phyloP scores from a whole-genome alignment of 768 basidiomycete species.

The Trametes cubensis region DNA sequence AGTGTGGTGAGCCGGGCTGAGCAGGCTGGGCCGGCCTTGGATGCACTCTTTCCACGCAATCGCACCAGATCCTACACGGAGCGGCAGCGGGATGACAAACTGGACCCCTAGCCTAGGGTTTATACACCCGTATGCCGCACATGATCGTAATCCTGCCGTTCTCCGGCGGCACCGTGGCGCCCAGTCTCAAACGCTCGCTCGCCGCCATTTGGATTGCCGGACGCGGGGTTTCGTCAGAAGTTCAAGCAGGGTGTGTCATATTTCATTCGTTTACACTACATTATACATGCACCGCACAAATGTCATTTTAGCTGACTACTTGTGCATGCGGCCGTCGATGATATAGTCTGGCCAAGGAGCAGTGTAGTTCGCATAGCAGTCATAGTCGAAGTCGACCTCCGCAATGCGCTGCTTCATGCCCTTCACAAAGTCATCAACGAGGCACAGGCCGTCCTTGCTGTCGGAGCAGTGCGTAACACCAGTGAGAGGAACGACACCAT shows the following conservation, averaged over 20 bases:
- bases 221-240: background rate
- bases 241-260: background rate
- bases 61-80: background rate
- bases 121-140: constrained; percentile 2
- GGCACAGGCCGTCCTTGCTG: constrained; percentile 47
- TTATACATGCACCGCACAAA: background rate
- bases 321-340: constrained; percentile 20
- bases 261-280: background rate
- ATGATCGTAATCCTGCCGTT: constrained; percentile 10
- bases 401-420: constrained; percentile 42
- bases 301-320: background rate
- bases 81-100: constrained; percentile 28
- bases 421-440: constrained; percentile 41
- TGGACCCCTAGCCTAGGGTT: constrained; percentile 26
- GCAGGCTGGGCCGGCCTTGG: constrained; percentile 9
- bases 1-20: constrained; percentile 13
- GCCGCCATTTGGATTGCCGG: background rate
- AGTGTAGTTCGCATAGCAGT: constrained; percentile 51
- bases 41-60: constrained; percentile 7
- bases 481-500: constrained; percentile 50
- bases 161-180: background rate
- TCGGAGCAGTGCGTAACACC: constrained; percentile 44
- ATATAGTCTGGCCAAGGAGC: constrained; percentile 23
- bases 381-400: constrained; percentile 44
- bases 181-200: background rate